phyloP scores from a whole-genome alignment of 495 filamentous ascomycete species.

The Aspergillus saccharolyticus region DNA sequence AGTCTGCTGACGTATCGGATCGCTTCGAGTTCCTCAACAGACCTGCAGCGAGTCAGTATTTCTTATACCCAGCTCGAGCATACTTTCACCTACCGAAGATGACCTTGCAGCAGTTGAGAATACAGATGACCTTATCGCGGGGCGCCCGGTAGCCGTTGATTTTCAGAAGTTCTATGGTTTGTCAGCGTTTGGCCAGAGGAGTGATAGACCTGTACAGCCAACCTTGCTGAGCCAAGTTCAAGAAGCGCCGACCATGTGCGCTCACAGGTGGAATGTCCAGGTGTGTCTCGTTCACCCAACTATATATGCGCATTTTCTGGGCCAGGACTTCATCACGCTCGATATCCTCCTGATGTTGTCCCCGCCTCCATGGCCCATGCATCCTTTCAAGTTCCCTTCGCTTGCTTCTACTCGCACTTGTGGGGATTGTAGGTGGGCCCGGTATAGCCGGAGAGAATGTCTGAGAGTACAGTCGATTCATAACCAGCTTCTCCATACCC shows the following conservation, averaged over 20 bases:
- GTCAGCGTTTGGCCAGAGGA: slow-evolving; percentile 22
- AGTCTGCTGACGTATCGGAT: slow-evolving; percentile 85
- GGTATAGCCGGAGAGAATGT: slow-evolving; percentile 94
- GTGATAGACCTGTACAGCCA: slow-evolving; percentile 6
- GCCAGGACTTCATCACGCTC: slow-evolving; percentile 91
- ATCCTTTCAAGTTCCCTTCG: slow-evolving; percentile 62
- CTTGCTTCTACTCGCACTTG: slow-evolving; percentile 59
- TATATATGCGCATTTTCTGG: slow-evolving; percentile 94
- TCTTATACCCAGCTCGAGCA: background rate
- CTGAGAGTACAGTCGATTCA: slow-evolving; percentile 95
- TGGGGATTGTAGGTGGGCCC: slow-evolving; percentile 64
- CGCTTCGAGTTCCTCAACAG: slow-evolving; percentile 85
- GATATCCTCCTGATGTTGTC: slow-evolving; percentile 98
- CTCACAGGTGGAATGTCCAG: slow-evolving; percentile 87
- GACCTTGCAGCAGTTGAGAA: slow-evolving; percentile 98
- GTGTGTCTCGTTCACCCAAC: slow-evolving; percentile 91
- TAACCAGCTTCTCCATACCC: slow-evolving; percentile 99
- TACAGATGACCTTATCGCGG: slow-evolving; percentile 96
- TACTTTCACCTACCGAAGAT: slow-evolving; percentile 71
- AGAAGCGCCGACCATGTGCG: slow-evolving; percentile 78
- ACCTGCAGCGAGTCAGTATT: slow-evolving; percentile 40
- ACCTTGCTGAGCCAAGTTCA: slow-evolving; percentile 86
- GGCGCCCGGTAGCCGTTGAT: slow-evolving; percentile 95
- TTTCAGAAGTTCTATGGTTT: slow-evolving; percentile 70
- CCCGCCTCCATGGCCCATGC: slow-evolving; percentile 75